These are phyloP conservation scores for Ascochyta fabae DNA, from an alignment of 2,329 filamentous ascomycete genomes.

Conservation along the genomic window DNA sequence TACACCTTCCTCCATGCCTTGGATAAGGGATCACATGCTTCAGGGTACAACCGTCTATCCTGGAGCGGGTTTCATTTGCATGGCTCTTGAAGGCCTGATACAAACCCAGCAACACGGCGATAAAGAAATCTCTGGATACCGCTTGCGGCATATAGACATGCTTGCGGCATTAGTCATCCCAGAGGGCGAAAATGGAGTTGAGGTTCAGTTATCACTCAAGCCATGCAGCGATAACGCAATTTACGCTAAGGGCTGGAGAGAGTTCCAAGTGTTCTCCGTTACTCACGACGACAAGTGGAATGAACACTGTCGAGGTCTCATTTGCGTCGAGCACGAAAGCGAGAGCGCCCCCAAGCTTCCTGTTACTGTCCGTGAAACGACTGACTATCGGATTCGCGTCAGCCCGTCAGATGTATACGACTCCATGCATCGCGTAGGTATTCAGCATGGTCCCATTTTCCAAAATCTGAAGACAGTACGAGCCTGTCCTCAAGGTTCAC, in stretches of 20 bases:
- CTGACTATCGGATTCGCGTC: neutral
- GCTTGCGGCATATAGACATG: slow-evolving; percentile 29
- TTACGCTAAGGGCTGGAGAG: slow-evolving; percentile 14
- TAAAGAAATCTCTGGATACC: slow-evolving; percentile 8
- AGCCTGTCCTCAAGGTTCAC: neutral
- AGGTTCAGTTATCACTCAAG: slow-evolving; percentile 24
- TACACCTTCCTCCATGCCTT: slow-evolving; percentile 17
- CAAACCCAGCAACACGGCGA: slow-evolving; percentile 1
- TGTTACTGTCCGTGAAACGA: neutral
- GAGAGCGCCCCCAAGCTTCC: neutral
- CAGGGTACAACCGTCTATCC: slow-evolving; percentile 25
- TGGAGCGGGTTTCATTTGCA: slow-evolving; percentile 5
- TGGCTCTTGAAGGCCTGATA: slow-evolving; percentile 14
- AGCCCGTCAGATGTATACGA: slow-evolving; percentile 4
- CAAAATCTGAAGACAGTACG: slow-evolving; percentile 1
- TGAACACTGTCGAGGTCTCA: slow-evolving; percentile 23
- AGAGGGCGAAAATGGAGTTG: slow-evolving; percentile 32
- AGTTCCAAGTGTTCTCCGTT: slow-evolving; percentile 27
- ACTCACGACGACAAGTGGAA: slow-evolving; percentile 20
- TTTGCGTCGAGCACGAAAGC: slow-evolving; percentile 6
- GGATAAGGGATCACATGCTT: slow-evolving; percentile 19
- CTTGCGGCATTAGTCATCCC: slow-evolving; percentile 29
- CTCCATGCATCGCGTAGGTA: slow-evolving; percentile 4
- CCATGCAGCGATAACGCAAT: slow-evolving; percentile 15
- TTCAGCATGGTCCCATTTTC: slow-evolving; percentile 8